Base-by-base conservation (phyloP, 305 asterid species). In the Fraxinus platypoda region DNA sequence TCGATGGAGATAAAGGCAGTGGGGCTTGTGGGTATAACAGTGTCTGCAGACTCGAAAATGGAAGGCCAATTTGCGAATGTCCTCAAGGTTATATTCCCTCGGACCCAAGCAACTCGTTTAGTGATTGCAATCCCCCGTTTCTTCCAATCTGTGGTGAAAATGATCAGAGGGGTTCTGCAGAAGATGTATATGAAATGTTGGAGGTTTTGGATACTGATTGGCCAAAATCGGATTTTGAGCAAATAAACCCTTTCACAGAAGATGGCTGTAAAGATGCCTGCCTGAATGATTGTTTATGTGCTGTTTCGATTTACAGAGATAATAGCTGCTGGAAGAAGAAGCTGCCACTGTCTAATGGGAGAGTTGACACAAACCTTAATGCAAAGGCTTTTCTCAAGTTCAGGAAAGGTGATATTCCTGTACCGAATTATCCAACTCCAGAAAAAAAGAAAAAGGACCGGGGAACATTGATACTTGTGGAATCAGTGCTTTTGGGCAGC, bases 21-120 rank as follows among this genome's bases (percentile, higher is more conserved):
- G 93, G 95, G 2, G 92, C 89, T n/a, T 92, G 97, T 75, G 94
- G 97, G 9, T 91, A 82, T 73, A 89, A 91, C 81, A 92, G 82
- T 70, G 84, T 92, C 28, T 92, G 96, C 81, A 83, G 75, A 1
- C 79, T 87, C 2, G 41, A 49, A 0, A 74, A 21, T n/a, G 64
- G 15, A 31, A 83, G 86, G 49, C 92, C 94, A 0, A 80, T 26
- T 31, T 93, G 91, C 57, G 23, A 62, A 17, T 81, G 84, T 7
- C 84, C 84, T 26, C 79, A 1, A 57, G 84, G 80, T 43, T 81
- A 11, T 76, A 0, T 6, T 0, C 38, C 37, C 2, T 43, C 13
- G 54, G 59, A 54, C 15, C 80, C 84, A 1, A 57, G 19, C 25
- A 26, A 74, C 8, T 3, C 1, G 33, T 26, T 26, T 21, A 62